phyloP scores from a whole-genome alignment of 345 rosid species.

The Angophora floribunda region DNA sequence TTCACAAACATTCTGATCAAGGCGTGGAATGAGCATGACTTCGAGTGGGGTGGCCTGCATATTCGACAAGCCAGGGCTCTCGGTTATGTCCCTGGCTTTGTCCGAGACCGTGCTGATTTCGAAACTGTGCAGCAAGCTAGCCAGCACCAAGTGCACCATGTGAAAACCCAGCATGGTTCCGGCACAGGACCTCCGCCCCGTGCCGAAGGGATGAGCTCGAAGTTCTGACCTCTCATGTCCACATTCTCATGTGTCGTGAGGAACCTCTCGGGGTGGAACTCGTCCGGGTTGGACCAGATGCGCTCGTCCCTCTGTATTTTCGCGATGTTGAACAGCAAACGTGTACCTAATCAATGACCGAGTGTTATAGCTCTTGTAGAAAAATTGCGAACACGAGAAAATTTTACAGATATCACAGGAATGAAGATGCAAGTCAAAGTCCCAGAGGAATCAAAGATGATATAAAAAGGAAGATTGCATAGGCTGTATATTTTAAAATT shows the following conservation, averaged over 20 bases:
- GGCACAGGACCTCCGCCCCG: constrained; percentile 23
- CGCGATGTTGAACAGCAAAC: constrained; percentile 11
- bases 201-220: constrained; percentile 26
- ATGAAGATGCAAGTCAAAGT: background rate
- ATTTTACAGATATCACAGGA: background rate
- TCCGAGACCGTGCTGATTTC: constrained; percentile 12
- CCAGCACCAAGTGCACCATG: constrained; percentile 18
- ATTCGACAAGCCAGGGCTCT: constrained; percentile 11
- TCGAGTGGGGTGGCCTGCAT: constrained; percentile 30
- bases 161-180: constrained; percentile 14
- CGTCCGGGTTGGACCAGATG: constrained; percentile 9
- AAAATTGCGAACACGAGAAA: background rate
- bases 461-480: background rate
- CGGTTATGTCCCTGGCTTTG: constrained; percentile 22
- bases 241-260: constrained; percentile 4
- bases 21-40: constrained; percentile 19
- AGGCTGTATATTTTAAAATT: background rate
- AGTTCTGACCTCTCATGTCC: constrained; percentile 17
- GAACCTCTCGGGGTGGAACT: constrained; percentile 26
- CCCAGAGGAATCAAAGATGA: background rate
- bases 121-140: constrained; percentile 27
- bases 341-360: constrained; percentile 12
- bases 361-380: background rate
- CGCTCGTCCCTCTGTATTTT: constrained; percentile 13
- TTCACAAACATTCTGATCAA: background rate